phyloP scores from a whole-genome alignment of 768 basidiomycete species.

The Hypholoma sublateritium region DNA sequence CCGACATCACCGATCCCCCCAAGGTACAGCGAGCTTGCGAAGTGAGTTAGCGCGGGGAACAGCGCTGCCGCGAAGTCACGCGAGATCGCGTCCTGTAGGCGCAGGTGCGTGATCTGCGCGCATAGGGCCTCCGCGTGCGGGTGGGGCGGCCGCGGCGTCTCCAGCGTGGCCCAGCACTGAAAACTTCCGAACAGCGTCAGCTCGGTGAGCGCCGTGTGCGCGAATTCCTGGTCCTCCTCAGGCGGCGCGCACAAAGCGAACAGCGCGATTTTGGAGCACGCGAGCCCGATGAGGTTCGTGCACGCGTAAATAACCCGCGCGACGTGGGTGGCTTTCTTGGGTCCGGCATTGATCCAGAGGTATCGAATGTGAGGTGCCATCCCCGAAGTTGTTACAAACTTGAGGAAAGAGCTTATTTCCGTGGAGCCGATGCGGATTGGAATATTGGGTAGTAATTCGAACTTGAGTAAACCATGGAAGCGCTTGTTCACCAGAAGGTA shows the following conservation, averaged over 20 bases:
- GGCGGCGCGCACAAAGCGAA: neutral
- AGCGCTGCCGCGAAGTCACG: constrained; percentile 4
- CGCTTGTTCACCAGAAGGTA: neutral
- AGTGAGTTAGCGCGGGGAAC: constrained; percentile 19
- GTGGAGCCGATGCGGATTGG: neutral
- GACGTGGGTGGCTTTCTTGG: neutral
- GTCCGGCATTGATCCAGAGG: constrained; percentile 3
- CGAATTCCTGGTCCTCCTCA: neutral
- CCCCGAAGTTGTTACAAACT: neutral
- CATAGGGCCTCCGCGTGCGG: neutral
- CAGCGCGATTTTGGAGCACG: neutral
- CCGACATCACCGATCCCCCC: neutral
- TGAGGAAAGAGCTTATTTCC: neutral
- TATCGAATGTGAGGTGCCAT: neutral
- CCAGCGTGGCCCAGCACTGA: neutral
- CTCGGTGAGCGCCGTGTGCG: neutral
- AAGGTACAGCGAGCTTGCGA: constrained; percentile 7
- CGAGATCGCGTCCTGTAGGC: constrained; percentile 15
- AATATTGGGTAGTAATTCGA: neutral
- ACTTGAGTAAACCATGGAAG: neutral
- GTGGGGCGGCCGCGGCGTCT: no score
- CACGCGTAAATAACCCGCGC: neutral
- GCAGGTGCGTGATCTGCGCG: constrained; percentile 21
- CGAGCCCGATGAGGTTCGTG: neutral
- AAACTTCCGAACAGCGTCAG: neutral